Base-by-base conservation (phyloP, 768 basidiomycete genomes). In the Royoungia palumana region DNA sequence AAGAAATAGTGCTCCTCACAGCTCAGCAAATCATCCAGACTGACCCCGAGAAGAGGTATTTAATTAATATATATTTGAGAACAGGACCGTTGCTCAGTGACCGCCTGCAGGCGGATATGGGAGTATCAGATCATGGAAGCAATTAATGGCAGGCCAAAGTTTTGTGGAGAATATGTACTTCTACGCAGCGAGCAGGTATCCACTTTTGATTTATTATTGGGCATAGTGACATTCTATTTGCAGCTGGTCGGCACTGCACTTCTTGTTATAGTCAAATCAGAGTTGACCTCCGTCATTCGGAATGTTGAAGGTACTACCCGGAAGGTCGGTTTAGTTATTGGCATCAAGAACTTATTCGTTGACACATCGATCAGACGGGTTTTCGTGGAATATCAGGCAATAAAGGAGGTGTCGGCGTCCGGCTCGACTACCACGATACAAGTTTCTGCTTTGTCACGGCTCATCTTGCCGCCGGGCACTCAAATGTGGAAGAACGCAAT, bases 1-100 rank as follows among this genome's bases (percentile, higher is more conserved):
- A 99, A 68, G 96, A 99, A 68, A 94, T 99, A 45, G 96, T 99
- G 0, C 93, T 94, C 5, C 78, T 99, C 40, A 97, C 92, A n/a
- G 92, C 96, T 3, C 92, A 94, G 60, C 94, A 97, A 65, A 97
- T 99, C 36, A 76, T 97, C 14, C 94, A 96, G 66, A 87, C 94
- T 6, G 94, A 97, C 68, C 93, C 94, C 1, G 92, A 93, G 63
- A 94, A 92, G 71, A 80, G 82, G 91, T 87, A 20, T 73, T n/a
- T 11, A 11, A 13, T 28, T 28, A 12, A 28, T n/a, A 13, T 40
- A 40, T n/a, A n/a, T 20, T 37, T 21, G 34, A 32, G 32, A 40
- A 6, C 25, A 14, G 20, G 25, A 21, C 41, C 14, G 12, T 6
- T 32, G 30, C 34, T 51, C 14, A 49, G 22, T 49, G 28, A 41